A percentile compares a stretch with the other conserved stretches of the same genome.
phyloP scores from a whole-genome alignment of 495 filamentous ascomycete genomes.

The Astrocystis sublimbata region DNA sequence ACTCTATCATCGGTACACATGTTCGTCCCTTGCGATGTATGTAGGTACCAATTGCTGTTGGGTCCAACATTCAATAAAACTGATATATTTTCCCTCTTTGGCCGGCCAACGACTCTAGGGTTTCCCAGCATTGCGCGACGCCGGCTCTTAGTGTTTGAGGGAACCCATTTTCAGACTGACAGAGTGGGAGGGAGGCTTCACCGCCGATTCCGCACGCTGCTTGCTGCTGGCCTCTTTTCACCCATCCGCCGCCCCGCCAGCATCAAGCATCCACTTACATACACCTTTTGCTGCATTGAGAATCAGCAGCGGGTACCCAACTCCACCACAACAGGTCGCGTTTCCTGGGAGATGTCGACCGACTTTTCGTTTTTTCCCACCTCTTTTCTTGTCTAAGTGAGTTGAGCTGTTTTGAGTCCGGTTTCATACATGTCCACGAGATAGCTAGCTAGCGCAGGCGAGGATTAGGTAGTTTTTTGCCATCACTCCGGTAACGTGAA shows the following conservation, averaged over 20 bases:
- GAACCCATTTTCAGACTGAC: too few relatives aligned
- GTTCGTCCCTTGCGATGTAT: background rate
- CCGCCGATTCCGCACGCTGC: slow-evolving; percentile 18
- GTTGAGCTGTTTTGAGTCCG: background rate
- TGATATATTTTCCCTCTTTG: slow-evolving; percentile 12
- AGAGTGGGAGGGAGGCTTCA: too few relatives aligned
- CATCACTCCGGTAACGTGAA: too few relatives aligned
- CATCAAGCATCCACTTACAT: too few relatives aligned
- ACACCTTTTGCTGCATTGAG: slow-evolving; percentile 16
- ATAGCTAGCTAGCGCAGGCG: background rate
- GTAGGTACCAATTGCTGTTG: background rate
- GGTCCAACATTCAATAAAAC: slow-evolving; percentile 9
- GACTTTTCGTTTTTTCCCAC: slow-evolving; percentile 14
- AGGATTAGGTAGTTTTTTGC: slow-evolving; percentile 4
- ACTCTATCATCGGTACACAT: background rate
- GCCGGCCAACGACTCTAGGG: slow-evolving; percentile 19
- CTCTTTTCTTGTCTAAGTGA: too few relatives aligned
- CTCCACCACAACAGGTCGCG: slow-evolving; percentile 17
- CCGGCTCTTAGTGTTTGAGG: too few relatives aligned
- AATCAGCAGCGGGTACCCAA: slow-evolving; percentile 19
- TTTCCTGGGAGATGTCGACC: slow-evolving; percentile 22
- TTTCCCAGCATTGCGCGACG: background rate
- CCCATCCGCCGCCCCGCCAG: slow-evolving; percentile 6
- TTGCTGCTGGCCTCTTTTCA: slow-evolving; percentile 15
- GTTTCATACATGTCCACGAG: slow-evolving; percentile 2